These are phyloP conservation scores for Melanomma pulvis-pyrius DNA, from an alignment of 495 filamentous ascomycete genomes.

Conservation along the genomic window DNA sequence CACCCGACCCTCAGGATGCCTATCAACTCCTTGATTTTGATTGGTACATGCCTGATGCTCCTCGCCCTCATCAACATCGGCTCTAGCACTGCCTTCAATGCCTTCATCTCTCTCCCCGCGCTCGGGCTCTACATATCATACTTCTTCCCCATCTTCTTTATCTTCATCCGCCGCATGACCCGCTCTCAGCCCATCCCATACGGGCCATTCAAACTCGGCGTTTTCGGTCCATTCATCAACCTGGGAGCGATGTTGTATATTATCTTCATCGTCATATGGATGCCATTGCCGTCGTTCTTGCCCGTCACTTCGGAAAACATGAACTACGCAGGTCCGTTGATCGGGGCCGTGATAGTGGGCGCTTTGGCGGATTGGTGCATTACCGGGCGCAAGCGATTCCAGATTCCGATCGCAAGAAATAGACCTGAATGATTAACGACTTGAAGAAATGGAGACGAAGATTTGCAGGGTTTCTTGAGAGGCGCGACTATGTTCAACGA, in stretches of 20 bases:
- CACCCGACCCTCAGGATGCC: constrained; percentile 52
- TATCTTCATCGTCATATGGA: constrained; percentile 50
- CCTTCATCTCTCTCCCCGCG: constrained; percentile 54
- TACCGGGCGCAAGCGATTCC: constrained; percentile 34
- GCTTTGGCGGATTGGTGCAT: constrained; percentile 39
- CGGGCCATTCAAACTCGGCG: constrained; percentile 40
- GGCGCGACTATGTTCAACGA: background rate
- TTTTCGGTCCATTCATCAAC: constrained; percentile 49
- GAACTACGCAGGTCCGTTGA: constrained; percentile 50
- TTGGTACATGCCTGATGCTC: constrained; percentile 44
- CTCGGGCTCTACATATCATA: constrained; percentile 57
- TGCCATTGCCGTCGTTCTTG: constrained; percentile 50
- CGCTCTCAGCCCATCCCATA: constrained; percentile 33
- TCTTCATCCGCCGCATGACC: constrained; percentile 42
- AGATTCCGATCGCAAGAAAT: constrained; percentile 29
- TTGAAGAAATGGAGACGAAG: background rate
- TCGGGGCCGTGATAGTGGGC: constrained; percentile 29
- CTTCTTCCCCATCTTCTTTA: constrained; percentile 51
- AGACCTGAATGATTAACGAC: constrained; percentile 15
- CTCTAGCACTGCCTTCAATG: constrained; percentile 53
- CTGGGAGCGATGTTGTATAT: constrained; percentile 49
- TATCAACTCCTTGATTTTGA: constrained; percentile 52
- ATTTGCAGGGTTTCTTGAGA: background rate
- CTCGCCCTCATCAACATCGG: constrained; percentile 59
- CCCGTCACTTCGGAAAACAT: constrained; percentile 53